Evolutionary conservation across 768 basidiomycete genomes (phyloP).

Genomic region (Leccinum olivaceopallidum): DNA sequence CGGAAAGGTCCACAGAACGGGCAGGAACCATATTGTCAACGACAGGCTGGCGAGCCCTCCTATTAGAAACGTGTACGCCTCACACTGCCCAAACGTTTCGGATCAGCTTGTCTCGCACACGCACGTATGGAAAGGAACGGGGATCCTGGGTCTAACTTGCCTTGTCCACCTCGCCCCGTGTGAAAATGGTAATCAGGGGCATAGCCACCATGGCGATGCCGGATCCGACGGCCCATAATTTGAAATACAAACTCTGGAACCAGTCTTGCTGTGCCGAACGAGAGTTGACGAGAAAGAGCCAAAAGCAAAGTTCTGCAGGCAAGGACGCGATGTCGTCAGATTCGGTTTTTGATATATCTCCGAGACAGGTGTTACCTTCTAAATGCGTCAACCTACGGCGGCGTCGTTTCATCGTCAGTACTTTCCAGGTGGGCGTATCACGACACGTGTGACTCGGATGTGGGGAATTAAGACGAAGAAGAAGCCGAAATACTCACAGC

Average conservation of each 20-base stretch:
- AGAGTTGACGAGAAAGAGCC: slow-evolving; percentile 79
- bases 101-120: slow-evolving; percentile 13
- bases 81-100: slow-evolving; percentile 44
- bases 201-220: slow-evolving; percentile 58
- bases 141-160: slow-evolving; percentile 35
- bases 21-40: slow-evolving; percentile 73
- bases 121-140: background rate
- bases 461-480: background rate
- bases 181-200: slow-evolving; percentile 69
- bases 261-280: slow-evolving; percentile 65
- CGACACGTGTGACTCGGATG: background rate
- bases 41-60: slow-evolving; percentile 69
- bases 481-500: slow-evolving; percentile 51
- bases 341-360: background rate
- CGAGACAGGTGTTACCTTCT: slow-evolving; percentile 51
- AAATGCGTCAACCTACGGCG: slow-evolving; percentile 67
- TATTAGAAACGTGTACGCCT: slow-evolving; percentile 67
- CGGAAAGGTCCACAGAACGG: slow-evolving; percentile 74
- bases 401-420: background rate
- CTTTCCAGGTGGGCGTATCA: background rate
- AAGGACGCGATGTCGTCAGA: background rate
- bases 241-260: slow-evolving; percentile 78
- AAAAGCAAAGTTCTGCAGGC: slow-evolving; percentile 75
- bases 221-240: slow-evolving; percentile 69
- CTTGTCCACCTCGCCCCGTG: slow-evolving; percentile 56